Base-by-base conservation (phyloP, 257 asterid genomes). In the Solanum raphanifolium region DNA sequence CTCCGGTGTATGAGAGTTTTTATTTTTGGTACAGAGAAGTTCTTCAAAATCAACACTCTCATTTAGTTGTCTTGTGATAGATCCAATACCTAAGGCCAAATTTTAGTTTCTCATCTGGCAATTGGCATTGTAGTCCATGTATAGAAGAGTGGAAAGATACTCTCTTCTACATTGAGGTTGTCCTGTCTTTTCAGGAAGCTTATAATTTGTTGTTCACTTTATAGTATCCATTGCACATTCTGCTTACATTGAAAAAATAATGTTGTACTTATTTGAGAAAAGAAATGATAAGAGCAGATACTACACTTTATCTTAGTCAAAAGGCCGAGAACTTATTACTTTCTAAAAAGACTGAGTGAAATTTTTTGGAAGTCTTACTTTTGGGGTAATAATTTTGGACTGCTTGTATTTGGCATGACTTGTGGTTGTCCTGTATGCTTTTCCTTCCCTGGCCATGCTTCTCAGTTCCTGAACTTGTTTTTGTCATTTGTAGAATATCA, bases 401-500 rank as follows among this genome's bases (percentile, higher is more conserved):
- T 46, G 55, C 29, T 29, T 82, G 69, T 81, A 48, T 31, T 82
- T 82, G 69, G 69, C 85, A 48, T 48, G 55, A 5, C 21, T 18
- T 82, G 41, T 29, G 41, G 27, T 46, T 29, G 66, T 82, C 6
- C 85, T 48, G 29, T 82, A 48, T 82, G 38, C 41, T 29, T 29
- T 29, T 48, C 41, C 69, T 48, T 27, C 69, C 29, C 41, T 31
- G n/a, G 29, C 29, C 43, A 82, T 48, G 9, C 66, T 46, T 48
- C 86, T 48, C 71, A 18, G 2, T 82, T 82, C 43, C 69, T 29
- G 86, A 46, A 82, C 69, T 71, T 88, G 74, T 74, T 85, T 48
- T 74, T 86, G 88, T 85, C 76, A 73, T 85, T 91, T 88, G 90
- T 93, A 97, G 99, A 97, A 96, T 92, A 94, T 97, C 88, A 90